A percentile compares a stretch with the other conserved stretches of the same genome.
Conservation (phyloP, 805 yeast species). For the Blastobotrys parvus region DNA sequence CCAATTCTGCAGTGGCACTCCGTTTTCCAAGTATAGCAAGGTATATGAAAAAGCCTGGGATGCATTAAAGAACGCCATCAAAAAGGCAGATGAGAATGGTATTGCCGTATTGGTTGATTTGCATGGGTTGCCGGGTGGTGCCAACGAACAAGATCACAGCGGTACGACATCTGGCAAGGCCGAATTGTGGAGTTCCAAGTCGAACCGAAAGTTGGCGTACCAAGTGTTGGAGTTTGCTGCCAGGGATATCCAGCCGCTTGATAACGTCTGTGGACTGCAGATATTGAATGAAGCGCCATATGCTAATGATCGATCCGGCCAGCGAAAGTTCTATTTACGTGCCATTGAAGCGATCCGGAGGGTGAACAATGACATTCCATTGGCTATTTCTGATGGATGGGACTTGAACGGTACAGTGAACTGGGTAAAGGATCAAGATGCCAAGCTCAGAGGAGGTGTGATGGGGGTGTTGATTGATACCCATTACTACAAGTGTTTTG, state of each 20-base stretch:
- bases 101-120: conserved; percentile 77
- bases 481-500: conserved; percentile 81
- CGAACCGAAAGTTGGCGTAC: conserved; percentile 35
- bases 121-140: conserved; percentile 91
- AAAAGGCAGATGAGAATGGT: conserved; percentile 48
- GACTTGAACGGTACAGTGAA: conserved; percentile 71
- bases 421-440: conserved; percentile 40
- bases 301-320: conserved; percentile 35
- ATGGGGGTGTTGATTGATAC: conserved; percentile 71
- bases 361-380: conserved; percentile 50
- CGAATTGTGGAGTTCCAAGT: conserved; percentile 49
- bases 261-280: conserved; percentile 75
- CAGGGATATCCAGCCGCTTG: conserved; percentile 44
- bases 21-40: conserved; percentile 43
- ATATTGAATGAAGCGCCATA: conserved; percentile 78
- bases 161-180: conserved; percentile 57
- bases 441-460: conserved; percentile 20
- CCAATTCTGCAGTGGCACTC: conserved; percentile 46
- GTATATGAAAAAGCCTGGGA: conserved; percentile 76
- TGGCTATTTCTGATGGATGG: conserved; percentile 91
- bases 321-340: conserved; percentile 52
- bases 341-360: conserved; percentile 56
- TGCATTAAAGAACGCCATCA: conserved; percentile 42
- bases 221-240: conserved; percentile 54
- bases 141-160: conserved; percentile 77